A percentile compares a stretch with the other conserved stretches of the same genome.
Evolutionary conservation across 2,329 filamentous ascomycete genomes (phyloP).

Genomic region (Botryotinia calthae): DNA sequence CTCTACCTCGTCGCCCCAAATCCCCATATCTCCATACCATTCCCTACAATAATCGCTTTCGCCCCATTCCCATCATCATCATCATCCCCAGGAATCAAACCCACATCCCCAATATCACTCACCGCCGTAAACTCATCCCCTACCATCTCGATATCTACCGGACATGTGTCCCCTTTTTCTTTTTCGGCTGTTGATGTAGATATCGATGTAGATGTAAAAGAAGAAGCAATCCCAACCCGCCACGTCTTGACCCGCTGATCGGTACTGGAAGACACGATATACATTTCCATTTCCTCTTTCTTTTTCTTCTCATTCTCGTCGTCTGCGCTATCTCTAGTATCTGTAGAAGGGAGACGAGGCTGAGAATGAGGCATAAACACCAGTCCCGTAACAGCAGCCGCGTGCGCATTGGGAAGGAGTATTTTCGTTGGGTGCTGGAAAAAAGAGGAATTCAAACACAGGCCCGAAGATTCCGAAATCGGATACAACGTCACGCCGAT

Average conservation of each 20-base stretch:
- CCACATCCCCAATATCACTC: conserved; percentile 57
- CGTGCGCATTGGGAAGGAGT: conserved; percentile 60
- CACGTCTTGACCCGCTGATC: conserved; percentile 61
- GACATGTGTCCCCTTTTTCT: conserved; percentile 21
- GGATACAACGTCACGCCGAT: conserved; percentile 56
- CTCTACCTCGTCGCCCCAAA: not conserved
- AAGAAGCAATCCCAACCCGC: conserved; percentile 29
- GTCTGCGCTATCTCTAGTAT: not conserved
- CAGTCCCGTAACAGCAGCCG: conserved; percentile 65
- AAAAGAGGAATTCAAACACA: not conserved
- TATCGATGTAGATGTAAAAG: not conserved
- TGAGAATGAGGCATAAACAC: conserved; percentile 36
- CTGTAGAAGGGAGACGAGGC: not conserved
- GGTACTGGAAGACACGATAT: conserved; percentile 52
- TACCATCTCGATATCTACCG: conserved; percentile 42
- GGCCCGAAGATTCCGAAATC: not conserved
- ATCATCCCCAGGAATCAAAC: conserved; percentile 13
- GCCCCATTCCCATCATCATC: not conserved
- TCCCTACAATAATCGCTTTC: conserved; percentile 37
- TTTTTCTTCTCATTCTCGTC: not conserved
- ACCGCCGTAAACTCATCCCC: conserved; percentile 56
- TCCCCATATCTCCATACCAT: conserved; percentile 39
- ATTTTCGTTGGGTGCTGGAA: not conserved
- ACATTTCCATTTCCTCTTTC: conserved; percentile 20
- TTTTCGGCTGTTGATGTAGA: not conserved